Evolutionary conservation across 1,284 basidiomycete genomes (phyloP).

Genomic region (Ganoderma meredithae): DNA sequence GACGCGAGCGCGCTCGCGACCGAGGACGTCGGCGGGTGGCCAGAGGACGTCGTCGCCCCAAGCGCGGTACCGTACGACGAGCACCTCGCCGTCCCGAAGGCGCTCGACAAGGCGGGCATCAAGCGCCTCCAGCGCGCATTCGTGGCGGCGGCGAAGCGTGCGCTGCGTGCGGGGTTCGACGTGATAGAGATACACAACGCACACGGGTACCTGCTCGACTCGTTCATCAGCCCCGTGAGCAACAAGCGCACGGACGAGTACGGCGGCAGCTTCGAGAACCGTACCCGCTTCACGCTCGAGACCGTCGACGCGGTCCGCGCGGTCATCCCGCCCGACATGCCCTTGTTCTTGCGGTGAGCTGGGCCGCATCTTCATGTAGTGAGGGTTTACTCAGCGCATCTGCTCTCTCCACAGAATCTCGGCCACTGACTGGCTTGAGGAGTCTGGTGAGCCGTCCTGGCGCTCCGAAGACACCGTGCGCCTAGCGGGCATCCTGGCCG

Average conservation of each 20-base stretch:
- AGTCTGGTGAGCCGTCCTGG: constrained; percentile 55
- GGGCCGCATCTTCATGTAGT: not conserved
- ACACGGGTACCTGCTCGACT: constrained; percentile 68
- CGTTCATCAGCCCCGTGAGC: constrained; percentile 64
- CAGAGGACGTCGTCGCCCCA: constrained; percentile 62
- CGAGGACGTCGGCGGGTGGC: constrained; percentile 67
- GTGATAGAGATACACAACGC: constrained; percentile 52
- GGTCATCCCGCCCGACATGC: constrained; percentile 36
- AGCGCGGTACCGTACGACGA: constrained; percentile 56
- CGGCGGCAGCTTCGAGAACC: constrained; percentile 78
- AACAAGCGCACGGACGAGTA: constrained; percentile 80
- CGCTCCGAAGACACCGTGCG: constrained; percentile 61
- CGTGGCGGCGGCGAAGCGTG: constrained; percentile 60
- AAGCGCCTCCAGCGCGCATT: constrained; percentile 66
- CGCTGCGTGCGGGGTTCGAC: constrained; percentile 56
- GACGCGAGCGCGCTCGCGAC: constrained; percentile 45
- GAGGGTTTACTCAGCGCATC: not conserved
- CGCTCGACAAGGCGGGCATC: constrained; percentile 60
- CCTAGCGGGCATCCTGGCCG: constrained; percentile 55
- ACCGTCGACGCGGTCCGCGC: constrained; percentile 44
- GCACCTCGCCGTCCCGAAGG: constrained; percentile 52
- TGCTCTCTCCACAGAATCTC: constrained; percentile 50
- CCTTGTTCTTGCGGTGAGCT: constrained; percentile 45
- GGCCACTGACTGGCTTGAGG: constrained; percentile 65
- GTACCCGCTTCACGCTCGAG: constrained; percentile 61